phyloP scores from a whole-genome alignment of 2,329 filamentous ascomycete genomes.

The Colletotrichum viniferum region DNA sequence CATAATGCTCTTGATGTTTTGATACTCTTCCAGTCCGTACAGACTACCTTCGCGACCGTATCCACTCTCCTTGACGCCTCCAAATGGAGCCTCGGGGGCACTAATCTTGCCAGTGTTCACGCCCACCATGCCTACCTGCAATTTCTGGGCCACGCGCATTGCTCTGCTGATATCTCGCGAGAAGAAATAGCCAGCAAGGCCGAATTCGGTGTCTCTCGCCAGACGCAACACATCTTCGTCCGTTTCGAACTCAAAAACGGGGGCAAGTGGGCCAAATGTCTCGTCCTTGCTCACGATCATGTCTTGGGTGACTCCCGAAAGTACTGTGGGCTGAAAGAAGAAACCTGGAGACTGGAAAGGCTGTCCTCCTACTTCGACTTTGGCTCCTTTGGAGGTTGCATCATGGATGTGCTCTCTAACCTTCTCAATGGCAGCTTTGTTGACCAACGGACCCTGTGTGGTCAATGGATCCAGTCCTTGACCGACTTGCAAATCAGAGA shows the following conservation, averaged over 20 bases:
- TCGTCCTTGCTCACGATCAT: slow-evolving; percentile 73
- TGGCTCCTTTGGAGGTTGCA: slow-evolving; percentile 63
- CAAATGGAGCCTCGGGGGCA: slow-evolving; percentile 36
- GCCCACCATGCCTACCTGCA: slow-evolving; percentile 50
- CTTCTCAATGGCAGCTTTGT: slow-evolving; percentile 67
- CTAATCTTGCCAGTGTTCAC: slow-evolving; percentile 38
- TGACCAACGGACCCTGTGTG: slow-evolving; percentile 67
- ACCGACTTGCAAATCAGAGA: slow-evolving; percentile 62
- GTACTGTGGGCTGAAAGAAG: slow-evolving; percentile 73
- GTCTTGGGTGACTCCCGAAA: slow-evolving; percentile 67
- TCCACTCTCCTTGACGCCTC: slow-evolving; percentile 39
- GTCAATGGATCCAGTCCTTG: slow-evolving; percentile 57
- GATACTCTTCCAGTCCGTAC: slow-evolving; percentile 35
- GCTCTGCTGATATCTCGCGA: slow-evolving; percentile 47
- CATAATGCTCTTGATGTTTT: slow-evolving; percentile 25
- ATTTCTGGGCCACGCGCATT: slow-evolving; percentile 47
- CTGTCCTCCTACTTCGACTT: slow-evolving; percentile 63
- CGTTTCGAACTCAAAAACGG: slow-evolving; percentile 69
- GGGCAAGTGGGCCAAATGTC: slow-evolving; percentile 75
- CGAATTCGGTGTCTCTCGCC: slow-evolving; percentile 70
- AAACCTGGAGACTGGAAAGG: slow-evolving; percentile 61
- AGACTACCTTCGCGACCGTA: slow-evolving; percentile 37
- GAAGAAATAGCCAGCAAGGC: slow-evolving; percentile 76
- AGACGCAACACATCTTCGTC: slow-evolving; percentile 72
- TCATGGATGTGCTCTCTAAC: slow-evolving; percentile 67